Base-by-base conservation (phyloP, 2,329 filamentous ascomycete genomes). In the Cryphonectria radicalis region DNA sequence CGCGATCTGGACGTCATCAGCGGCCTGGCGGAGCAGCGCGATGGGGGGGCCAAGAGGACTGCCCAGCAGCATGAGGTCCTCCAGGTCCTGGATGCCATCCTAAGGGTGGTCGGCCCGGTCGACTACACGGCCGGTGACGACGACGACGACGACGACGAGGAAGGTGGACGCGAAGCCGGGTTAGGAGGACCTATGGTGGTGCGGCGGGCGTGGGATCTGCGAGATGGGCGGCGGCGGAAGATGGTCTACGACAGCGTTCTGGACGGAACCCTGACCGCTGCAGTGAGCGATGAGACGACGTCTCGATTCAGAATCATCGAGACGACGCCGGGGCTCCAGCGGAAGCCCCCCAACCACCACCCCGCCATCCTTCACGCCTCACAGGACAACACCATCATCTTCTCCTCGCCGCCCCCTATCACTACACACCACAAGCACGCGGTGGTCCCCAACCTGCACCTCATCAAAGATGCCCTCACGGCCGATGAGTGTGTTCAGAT, bases 1-100 rank as follows among this genome's bases (percentile, higher is more conserved):
- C 86, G 91, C 70, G 90, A 92, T 76, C 81, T 93, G 37, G 91
- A 93, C 75, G 88, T 92, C 35, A 88, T 92, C 66, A 91, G 88
- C 74, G 90, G 90, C 1, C 80, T 92, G 10, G 89, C 89, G 4
- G 88, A 89, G 32, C 83, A 87, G 68, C 81, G 87, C 0, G 82
- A 82, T 1, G 83, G 84, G 81, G 63, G 78, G 78, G 74, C 79
- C 3, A 75, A 81, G 68, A 82, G 86, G 50, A 82, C 83, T 0
- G 75, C 78, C 2, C 83, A 81, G 62, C 87, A 90, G 14, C 80
- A 84, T 50, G 87, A 91, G 68, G 82, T 90, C 0, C 82, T 93
- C 13, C 78, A 81, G 35, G 89, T 92, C 0, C 81, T 93, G 35
- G 91, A 93, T 76, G 86, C 89, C 1, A 85, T 93, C 5, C 78